Base-by-base conservation (phyloP, 1,284 basidiomycete species). In the Moesziomyces sp. region DNA sequence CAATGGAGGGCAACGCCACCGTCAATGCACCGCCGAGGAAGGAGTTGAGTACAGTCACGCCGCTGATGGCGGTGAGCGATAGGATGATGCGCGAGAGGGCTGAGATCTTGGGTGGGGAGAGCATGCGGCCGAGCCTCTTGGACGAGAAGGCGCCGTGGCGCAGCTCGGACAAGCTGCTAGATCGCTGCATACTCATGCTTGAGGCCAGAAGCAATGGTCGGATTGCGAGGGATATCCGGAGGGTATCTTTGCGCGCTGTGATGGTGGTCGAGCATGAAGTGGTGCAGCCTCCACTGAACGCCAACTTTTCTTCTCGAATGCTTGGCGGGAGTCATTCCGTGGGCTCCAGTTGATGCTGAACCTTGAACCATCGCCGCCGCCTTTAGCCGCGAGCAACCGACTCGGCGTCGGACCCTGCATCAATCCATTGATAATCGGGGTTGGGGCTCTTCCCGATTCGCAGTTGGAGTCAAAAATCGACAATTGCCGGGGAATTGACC, bases 1-100 rank as follows among this genome's bases (percentile, higher is more conserved):
- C 88, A 44, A 92, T 91, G 0, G 87, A 87, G 0, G 91, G 90
- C 3, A 93, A 85, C 0, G 90, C 87, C 47, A 92, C 89, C 6
- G 86, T 86, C 28, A 86, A 76, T 5, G 85, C 86, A 14, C 87
- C 87, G 28, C 78, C 83, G 10, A 86, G 64, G 65, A 60, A 86
- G 80, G 51, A 86, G 80, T 86, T 62, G 18, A 80, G 56, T 9
- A 78, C 46, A 0, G 78, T 79, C 19, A 75, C 73, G 18, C 76
- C 78, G 38, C 68, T 60, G 52, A 77, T 58, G 24, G 78, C 62
- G 21, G 61, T 28, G 35, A 80, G 66, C n/a, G 67, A 62, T 13
- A 77, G 60, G 21, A 70, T 46, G 56, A 58, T 74, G 0, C 72
- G 58, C 0, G 63, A 54, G 2, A 51, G 44, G 1, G 66, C 10